phyloP scores from a whole-genome alignment of 2,329 filamentous ascomycete species.

The Plectosphaerella cucumerina region DNA sequence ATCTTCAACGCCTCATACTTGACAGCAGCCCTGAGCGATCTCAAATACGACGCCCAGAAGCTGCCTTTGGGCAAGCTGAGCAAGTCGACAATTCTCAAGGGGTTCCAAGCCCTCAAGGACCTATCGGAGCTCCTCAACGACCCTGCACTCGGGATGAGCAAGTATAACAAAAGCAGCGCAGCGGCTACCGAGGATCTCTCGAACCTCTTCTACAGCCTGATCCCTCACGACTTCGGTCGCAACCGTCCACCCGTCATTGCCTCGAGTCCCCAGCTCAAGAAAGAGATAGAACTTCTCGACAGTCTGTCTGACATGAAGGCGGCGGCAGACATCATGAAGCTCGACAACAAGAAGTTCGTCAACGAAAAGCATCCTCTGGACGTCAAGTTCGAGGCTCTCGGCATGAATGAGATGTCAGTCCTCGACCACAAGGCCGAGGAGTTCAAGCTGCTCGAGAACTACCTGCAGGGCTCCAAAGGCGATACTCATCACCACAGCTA shows the following conservation, averaged over 20 bases:
- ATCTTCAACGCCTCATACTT: constrained; percentile 82
- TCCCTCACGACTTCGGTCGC: constrained; percentile 78
- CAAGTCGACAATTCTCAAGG: constrained; percentile 69
- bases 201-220: constrained; percentile 75
- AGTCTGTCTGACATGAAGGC: constrained; percentile 83
- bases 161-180: constrained; percentile 32
- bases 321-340: constrained; percentile 72
- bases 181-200: constrained; percentile 59
- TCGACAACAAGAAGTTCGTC: constrained; percentile 36
- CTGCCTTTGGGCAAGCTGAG: constrained; percentile 81
- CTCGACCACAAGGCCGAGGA: constrained; percentile 57
- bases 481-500: constrained; percentile 60
- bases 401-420: constrained; percentile 72
- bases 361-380: constrained; percentile 63
- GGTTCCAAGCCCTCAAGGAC: constrained; percentile 74
- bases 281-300: constrained; percentile 75
- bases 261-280: constrained; percentile 55
- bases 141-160: constrained; percentile 35
- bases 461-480: constrained; percentile 65
- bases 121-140: constrained; percentile 64
- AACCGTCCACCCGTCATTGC: constrained; percentile 66
- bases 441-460: constrained; percentile 60
- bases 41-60: constrained; percentile 73
- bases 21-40: constrained; percentile 56
- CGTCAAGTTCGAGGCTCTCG: constrained; percentile 65